Evolutionary conservation across 495 filamentous ascomycete species (phyloP).

Genomic region (Xylaria nigripes): DNA sequence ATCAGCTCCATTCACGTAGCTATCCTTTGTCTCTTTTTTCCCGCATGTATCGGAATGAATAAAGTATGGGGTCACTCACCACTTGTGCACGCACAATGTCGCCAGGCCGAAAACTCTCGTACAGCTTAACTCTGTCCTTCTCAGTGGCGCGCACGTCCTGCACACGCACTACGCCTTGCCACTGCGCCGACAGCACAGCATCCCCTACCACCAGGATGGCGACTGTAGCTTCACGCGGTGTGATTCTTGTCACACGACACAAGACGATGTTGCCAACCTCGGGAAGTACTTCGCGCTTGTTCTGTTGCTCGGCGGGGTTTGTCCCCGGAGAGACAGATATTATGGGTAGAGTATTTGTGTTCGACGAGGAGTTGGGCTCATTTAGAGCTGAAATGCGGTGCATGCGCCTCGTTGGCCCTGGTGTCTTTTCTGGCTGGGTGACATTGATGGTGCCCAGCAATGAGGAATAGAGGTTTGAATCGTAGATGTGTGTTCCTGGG

Average conservation of each 20-base stretch:
- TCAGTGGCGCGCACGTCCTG: constrained; percentile 93
- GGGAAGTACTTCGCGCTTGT: constrained; percentile 65
- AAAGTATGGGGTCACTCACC: constrained; percentile 38
- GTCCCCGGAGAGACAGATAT: constrained; percentile 32
- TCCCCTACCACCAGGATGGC: constrained; percentile 73
- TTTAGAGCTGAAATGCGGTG: constrained; percentile 40
- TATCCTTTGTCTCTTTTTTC: neutral
- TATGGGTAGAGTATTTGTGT: constrained; percentile 26
- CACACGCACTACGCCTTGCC: constrained; percentile 56
- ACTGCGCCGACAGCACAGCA: constrained; percentile 50
- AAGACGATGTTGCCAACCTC: constrained; percentile 71
- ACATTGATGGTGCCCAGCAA: constrained; percentile 54
- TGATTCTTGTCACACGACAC: constrained; percentile 77
- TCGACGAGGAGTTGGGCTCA: constrained; percentile 9
- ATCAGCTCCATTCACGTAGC: neutral
- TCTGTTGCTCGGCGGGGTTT: constrained; percentile 45
- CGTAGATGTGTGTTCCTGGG: constrained; percentile 72
- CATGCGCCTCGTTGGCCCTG: constrained; percentile 50
- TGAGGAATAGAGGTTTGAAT: constrained; percentile 64
- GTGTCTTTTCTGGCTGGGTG: constrained; percentile 37
- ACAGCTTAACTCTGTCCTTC: constrained; percentile 86
- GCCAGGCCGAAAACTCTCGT: constrained; percentile 85
- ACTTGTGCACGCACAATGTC: constrained; percentile 88
- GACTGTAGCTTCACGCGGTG: constrained; percentile 70
- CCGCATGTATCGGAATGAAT: neutral